These are phyloP conservation scores for Chalciporus piperatus DNA, from an alignment of 768 basidiomycete species.

Conservation along the genomic window DNA sequence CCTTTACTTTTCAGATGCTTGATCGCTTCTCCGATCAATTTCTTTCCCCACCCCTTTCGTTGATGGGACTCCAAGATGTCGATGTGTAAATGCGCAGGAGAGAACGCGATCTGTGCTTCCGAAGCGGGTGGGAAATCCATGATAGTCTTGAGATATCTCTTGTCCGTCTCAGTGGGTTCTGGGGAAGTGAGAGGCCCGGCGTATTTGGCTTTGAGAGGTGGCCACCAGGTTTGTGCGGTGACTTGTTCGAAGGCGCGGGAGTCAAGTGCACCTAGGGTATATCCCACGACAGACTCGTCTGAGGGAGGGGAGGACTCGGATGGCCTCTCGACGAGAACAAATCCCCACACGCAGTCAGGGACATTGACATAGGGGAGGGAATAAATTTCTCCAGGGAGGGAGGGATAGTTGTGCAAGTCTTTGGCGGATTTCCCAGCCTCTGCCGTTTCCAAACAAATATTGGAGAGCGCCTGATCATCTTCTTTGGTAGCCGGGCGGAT, in stretches of 20 bases:
- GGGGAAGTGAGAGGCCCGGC: constrained; percentile 21
- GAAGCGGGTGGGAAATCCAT: constrained; percentile 39
- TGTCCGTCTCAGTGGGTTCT: constrained; percentile 21
- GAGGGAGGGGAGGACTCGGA: constrained; percentile 19
- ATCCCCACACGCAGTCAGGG: constrained; percentile 62
- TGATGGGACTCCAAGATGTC: constrained; percentile 67
- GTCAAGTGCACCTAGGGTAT: constrained; percentile 65
- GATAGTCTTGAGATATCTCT: constrained; percentile 34
- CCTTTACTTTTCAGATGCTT: constrained; percentile 48
- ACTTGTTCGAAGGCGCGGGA: constrained; percentile 61
- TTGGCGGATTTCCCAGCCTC: constrained; percentile 69
- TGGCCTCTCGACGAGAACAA: constrained; percentile 59
- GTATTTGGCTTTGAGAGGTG: constrained; percentile 55
- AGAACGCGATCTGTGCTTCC: constrained; percentile 57
- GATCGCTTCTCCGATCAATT: constrained; percentile 54
- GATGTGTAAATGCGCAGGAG: constrained; percentile 75
- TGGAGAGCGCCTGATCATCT: constrained; percentile 59
- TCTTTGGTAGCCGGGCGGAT: constrained; percentile 56
- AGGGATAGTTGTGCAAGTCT: constrained; percentile 53
- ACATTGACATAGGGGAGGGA: constrained; percentile 74
- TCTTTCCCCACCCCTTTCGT: constrained; percentile 68
- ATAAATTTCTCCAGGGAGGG: constrained; percentile 70
- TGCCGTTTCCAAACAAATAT: constrained; percentile 72
- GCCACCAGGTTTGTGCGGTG: constrained; percentile 63
- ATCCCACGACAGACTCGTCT: constrained; percentile 59